Percentiles rank a stretch among this genome's conserved stretches.
Conservation (phyloP, 176 grass and related monocot species). For the Aegilops speltoides region DNA sequence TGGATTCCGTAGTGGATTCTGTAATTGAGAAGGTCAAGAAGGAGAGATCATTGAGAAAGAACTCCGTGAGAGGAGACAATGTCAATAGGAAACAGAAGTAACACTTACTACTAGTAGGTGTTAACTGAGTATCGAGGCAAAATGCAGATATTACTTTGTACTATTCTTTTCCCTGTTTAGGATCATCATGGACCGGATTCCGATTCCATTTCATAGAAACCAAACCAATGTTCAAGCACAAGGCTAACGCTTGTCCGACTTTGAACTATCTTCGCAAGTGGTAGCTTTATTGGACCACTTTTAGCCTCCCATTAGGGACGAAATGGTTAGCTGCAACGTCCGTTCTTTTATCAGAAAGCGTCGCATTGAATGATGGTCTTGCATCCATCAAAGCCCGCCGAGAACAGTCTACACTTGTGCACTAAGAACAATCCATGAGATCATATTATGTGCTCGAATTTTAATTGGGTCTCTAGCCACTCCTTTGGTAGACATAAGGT, state of each 20-base stretch:
- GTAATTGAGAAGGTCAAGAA: constrained; percentile 35
- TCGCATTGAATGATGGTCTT: neutral
- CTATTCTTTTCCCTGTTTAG: neutral
- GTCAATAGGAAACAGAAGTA: neutral
- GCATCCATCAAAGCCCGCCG: neutral
- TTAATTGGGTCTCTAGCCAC: too few relatives aligned
- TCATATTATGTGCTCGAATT: too few relatives aligned
- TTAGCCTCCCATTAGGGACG: neutral
- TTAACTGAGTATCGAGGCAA: neutral
- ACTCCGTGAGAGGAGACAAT: neutral
- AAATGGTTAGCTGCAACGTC: neutral
- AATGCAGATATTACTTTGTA: neutral
- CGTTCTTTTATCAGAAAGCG: neutral
- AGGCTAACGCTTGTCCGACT: neutral
- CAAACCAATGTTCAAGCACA: neutral
- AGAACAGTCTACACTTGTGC: too few relatives aligned
- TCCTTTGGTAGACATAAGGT: too few relatives aligned
- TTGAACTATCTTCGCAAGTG: neutral
- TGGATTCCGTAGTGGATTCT: constrained; percentile 45
- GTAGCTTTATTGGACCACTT: neutral
- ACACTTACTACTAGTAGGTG: neutral
- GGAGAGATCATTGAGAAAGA: neutral
- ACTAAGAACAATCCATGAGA: too few relatives aligned
- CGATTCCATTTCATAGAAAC: neutral
- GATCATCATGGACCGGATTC: neutral